A percentile compares a stretch with the other conserved stretches of the same genome.
Evolutionary conservation across 805 yeast genomes (phyloP).

Genomic region (Starmerella davenportii): DNA sequence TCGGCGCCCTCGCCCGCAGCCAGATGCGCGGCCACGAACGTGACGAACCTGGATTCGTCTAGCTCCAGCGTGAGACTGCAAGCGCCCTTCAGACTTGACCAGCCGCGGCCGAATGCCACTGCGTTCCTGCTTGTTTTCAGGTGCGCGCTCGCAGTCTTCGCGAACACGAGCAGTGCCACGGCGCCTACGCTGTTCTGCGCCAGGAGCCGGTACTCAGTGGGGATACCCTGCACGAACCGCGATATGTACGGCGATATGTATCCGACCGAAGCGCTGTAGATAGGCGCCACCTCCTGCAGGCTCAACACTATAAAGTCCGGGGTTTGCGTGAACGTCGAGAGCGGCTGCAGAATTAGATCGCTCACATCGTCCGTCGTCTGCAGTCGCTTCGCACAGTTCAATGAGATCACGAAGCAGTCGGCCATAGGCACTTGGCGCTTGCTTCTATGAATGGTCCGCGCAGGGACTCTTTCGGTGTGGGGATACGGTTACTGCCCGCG

Average conservation of each 20-base stretch:
- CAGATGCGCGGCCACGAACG: slow-evolving; percentile 56
- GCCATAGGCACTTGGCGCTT: no score
- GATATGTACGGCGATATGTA: slow-evolving; percentile 12
- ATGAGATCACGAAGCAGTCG: slow-evolving; percentile 8
- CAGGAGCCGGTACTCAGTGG: slow-evolving; percentile 11
- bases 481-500: no score
- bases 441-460: no score
- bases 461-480: no score
- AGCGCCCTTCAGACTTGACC: slow-evolving; percentile 60
- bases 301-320: slow-evolving; percentile 22
- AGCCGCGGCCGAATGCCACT: slow-evolving; percentile 32
- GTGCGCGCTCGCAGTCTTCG: slow-evolving; percentile 22
- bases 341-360: not conserved
- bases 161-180: slow-evolving; percentile 19
- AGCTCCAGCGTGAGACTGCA: slow-evolving; percentile 35
- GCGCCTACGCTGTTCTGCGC: slow-evolving; percentile 19
- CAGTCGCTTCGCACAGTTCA: slow-evolving; percentile 11
- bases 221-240: slow-evolving; percentile 19
- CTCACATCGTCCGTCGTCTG: slow-evolving; percentile 9
- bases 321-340: not conserved
- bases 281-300: slow-evolving; percentile 24
- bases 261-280: slow-evolving; percentile 21
- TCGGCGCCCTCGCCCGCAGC: slow-evolving; percentile 55
- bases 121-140: slow-evolving; percentile 16
- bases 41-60: slow-evolving; percentile 27